Percentiles rank a stretch among this genome's conserved stretches.
Conservation (phyloP, 352 stramenopile species). For the Aphanomyces invadans region DNA sequence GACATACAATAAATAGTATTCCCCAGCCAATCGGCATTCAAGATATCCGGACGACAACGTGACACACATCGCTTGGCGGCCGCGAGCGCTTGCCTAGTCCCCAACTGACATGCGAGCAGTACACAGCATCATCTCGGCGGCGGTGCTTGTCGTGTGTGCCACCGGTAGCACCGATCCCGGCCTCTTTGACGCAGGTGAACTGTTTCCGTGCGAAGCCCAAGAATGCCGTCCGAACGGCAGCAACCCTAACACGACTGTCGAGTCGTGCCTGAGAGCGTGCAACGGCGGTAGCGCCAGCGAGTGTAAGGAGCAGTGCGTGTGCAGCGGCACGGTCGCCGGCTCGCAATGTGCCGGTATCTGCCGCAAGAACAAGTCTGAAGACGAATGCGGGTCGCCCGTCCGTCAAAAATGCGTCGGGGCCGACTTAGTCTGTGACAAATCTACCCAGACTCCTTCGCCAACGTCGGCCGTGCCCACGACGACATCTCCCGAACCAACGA, state of each 20-base stretch:
- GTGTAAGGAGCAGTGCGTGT: background rate
- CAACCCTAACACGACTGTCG: background rate
- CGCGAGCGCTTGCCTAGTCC: background rate
- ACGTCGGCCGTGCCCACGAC: background rate
- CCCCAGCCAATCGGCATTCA: too few relatives aligned
- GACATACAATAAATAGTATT: too few relatives aligned
- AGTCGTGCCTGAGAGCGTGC: conserved; percentile 11
- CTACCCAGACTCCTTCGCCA: background rate
- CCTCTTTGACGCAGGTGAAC: background rate
- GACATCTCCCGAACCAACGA: background rate
- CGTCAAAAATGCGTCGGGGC: conserved; percentile 15
- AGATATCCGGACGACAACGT: background rate
- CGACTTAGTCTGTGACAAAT: conserved; percentile 19
- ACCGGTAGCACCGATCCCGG: background rate
- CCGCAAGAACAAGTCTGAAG: conserved; percentile 16
- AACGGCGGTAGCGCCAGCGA: background rate
- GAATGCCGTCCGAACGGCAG: background rate
- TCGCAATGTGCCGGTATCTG: conserved; percentile 7
- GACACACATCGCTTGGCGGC: background rate
- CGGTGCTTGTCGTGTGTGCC: background rate
- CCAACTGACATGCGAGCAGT: conserved; percentile 21
- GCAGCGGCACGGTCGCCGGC: background rate
- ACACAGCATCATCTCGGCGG: background rate
- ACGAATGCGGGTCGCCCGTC: conserved; percentile 17
- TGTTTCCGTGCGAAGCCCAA: background rate